phyloP scores from a whole-genome alignment of 192 early-diverging fungal genomes.

The Backusella parvicylindrica region DNA sequence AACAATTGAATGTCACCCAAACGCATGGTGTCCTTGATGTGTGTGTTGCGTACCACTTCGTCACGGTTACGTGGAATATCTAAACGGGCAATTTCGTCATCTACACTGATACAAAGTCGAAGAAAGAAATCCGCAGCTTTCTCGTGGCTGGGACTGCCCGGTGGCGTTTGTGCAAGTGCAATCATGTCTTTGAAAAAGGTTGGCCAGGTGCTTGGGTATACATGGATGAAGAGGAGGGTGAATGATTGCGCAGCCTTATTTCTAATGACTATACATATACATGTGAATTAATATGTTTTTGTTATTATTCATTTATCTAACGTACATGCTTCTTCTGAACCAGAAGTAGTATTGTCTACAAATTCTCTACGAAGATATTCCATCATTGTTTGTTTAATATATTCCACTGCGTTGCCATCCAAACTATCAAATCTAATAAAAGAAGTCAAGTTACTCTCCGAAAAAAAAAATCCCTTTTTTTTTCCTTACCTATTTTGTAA shows the following conservation, averaged over 20 bases:
- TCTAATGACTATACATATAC: conserved; percentile 48
- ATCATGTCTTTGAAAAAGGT: conserved; percentile 87
- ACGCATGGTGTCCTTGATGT: conserved; percentile 91
- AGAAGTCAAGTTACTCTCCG: neutral
- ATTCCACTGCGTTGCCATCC: conserved; percentile 45
- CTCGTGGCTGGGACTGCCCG: conserved; percentile 28
- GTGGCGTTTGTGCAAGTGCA: conserved; percentile 48
- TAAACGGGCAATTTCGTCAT: conserved; percentile 84
- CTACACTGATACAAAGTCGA: conserved; percentile 72
- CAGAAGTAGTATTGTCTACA: conserved; percentile 36
- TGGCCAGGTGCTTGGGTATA: conserved; percentile 85
- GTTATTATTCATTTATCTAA: neutral
- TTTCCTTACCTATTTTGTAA: conserved; percentile 50
- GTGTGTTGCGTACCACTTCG: conserved; percentile 69
- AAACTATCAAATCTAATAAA: conserved; percentile 44
- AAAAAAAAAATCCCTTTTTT: neutral
- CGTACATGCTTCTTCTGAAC: conserved; percentile 50
- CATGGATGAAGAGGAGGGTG: conserved; percentile 73
- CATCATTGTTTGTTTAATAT: conserved; percentile 55
- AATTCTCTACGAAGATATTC: conserved; percentile 57
- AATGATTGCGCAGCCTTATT: conserved; percentile 87
- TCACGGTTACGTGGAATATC: conserved; percentile 62
- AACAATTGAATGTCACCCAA: conserved; percentile 70
- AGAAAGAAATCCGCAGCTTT: conserved; percentile 73
- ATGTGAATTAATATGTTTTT: no score